Evolutionary conservation across 768 basidiomycete species (phyloP).

Genomic region (Leccinum ochraceum): DNA sequence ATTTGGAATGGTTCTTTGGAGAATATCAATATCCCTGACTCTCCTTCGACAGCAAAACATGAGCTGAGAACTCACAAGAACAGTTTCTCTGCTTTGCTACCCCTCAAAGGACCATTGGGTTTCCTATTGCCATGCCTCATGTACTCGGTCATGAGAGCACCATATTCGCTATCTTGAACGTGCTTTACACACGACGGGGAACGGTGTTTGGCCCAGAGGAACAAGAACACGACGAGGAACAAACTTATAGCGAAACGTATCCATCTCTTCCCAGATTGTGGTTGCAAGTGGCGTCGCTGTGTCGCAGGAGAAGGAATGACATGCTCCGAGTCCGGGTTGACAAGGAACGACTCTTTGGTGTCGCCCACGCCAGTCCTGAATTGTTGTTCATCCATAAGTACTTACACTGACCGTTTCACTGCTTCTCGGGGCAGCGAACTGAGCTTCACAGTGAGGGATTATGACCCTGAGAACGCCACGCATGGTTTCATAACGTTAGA

Average conservation of each 20-base stretch:
- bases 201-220: conserved; percentile 19
- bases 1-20: conserved; percentile 50
- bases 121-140: conserved; percentile 17
- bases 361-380: neutral
- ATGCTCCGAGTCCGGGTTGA: neutral
- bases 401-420: neutral
- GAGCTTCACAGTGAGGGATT: neutral
- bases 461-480: too few relatives aligned
- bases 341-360: conserved; percentile 3
- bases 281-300: conserved; percentile 6
- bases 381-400: conserved; percentile 23
- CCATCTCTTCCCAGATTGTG: conserved; percentile 16
- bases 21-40: neutral
- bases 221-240: conserved; percentile 7
- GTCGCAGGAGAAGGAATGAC: conserved; percentile 23
- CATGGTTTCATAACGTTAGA: too few relatives aligned
- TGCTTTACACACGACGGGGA: conserved; percentile 1
- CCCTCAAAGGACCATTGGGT: conserved; percentile 27
- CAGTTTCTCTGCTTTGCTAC: conserved; percentile 42
- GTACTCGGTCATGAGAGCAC: conserved; percentile 18
- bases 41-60: neutral
- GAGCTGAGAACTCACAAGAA: conserved; percentile 41
- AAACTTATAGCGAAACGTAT: conserved; percentile 6
- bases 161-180: conserved; percentile 16
- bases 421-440: neutral